Evolutionary conservation across 169 alveolate species (phyloP), one percentile per base, ranked within the genome.

Genomic region (Cryptosporidium parvum): DNA sequence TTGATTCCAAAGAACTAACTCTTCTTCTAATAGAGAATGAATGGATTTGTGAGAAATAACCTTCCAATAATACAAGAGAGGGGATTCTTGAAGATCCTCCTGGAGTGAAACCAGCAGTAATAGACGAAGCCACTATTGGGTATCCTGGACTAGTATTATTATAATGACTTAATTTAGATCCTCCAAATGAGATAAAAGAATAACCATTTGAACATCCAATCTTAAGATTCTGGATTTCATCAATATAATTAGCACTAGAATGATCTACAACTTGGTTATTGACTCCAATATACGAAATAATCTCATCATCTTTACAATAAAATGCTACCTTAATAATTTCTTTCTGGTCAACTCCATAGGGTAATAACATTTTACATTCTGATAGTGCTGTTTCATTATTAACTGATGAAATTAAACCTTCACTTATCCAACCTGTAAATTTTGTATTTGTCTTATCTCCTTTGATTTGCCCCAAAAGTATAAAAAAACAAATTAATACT

Each of bases 401-500:
- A 33, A 80, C 75, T 5, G 67, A 16, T 2, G 68, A 58, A 31
- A 42, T 18, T 23, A 80, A 44, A 26, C 89, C 89, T 42, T 80
- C 89, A 80, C 68, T 59, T 1, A 65, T 51, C 89, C 89, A 80
- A 37, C 89, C 89, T 14, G 89, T 80, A 48, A 45, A 80, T 67
- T 18, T 59, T 4, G 89, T 39, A 29, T 18, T 16, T 21, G n/a
- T 12, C 67, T 62, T 59, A 31, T 65, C 89, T 6, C 69, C 52
- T 21, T 16, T 26, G 18, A 31, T 48, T 26, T 61, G 70, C 1
- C 3, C 53, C 21, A 21, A 23, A 6, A n/a, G 14, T 1, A 59
- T 1, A 31, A 58, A 23, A 35, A 75, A 4, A 31, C 16, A 65
- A n/a, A 65, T 31, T 56, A 56, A 56, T 23, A 56, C 37, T 26